phyloP scores from a whole-genome alignment of 2,329 filamentous ascomycete species.

The Diplodia scrobiculata region DNA sequence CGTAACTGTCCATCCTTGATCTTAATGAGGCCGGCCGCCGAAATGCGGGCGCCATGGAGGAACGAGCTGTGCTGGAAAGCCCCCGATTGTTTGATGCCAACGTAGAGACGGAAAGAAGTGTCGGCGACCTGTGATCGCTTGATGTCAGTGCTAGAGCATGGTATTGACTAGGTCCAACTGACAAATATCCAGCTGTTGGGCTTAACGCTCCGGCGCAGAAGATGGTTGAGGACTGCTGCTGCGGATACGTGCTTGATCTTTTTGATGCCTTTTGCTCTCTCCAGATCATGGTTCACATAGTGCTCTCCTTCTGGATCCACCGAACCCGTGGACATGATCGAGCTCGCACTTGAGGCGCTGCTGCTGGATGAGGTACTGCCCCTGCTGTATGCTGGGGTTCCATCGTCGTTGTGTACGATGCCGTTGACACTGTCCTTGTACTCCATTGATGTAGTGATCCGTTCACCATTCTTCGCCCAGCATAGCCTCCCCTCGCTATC shows the following conservation, averaged over 20 bases:
- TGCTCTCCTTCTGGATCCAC: slow-evolving; percentile 62
- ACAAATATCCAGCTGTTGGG: slow-evolving; percentile 94
- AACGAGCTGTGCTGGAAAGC: slow-evolving; percentile 92
- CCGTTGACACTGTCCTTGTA: slow-evolving; percentile 79
- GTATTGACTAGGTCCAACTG: slow-evolving; percentile 32
- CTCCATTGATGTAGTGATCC: slow-evolving; percentile 73
- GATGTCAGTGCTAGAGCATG: background rate
- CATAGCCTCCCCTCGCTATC: slow-evolving; percentile 74
- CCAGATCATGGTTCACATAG: slow-evolving; percentile 65
- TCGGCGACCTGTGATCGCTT: slow-evolving; percentile 61
- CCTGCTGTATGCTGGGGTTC: slow-evolving; percentile 47
- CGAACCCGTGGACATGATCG: slow-evolving; percentile 48
- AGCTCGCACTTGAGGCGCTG: slow-evolving; percentile 38
- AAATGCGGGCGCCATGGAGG: slow-evolving; percentile 77
- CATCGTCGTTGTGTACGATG: slow-evolving; percentile 50
- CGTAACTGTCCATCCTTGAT: slow-evolving; percentile 78
- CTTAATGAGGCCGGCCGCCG: slow-evolving; percentile 80
- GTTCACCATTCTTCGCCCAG: slow-evolving; percentile 80
- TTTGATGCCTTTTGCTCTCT: slow-evolving; percentile 61
- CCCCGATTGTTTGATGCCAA: slow-evolving; percentile 86
- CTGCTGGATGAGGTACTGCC: slow-evolving; percentile 29
- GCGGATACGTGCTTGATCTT: slow-evolving; percentile 69
- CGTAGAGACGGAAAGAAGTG: slow-evolving; percentile 79
- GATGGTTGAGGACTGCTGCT: slow-evolving; percentile 73
- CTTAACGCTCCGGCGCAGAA: slow-evolving; percentile 75